Base-by-base conservation (phyloP, 345 rosid species). In the Acer saccharum region DNA sequence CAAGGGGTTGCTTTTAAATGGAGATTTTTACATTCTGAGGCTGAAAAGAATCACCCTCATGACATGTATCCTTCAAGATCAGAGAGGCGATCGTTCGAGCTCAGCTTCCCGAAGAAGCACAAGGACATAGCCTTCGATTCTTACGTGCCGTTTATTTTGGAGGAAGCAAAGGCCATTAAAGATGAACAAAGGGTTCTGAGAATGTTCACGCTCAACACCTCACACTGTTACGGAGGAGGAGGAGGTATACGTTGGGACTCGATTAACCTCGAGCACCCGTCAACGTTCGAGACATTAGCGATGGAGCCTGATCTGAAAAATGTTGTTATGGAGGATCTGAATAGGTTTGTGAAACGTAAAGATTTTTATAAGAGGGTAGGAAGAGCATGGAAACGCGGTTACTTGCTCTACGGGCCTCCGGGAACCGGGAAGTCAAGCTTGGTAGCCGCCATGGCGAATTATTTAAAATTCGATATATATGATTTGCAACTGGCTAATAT, bases 381-480 rank as follows among this genome's bases (percentile, higher is more conserved):
- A 6, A 85, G 83, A 69, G 89, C 94, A 3, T 92, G 97, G 94
- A 92, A 92, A 52, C 80, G 94, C 0, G 91, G 97, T n/a, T 91
- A 91, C 81, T 78, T 91, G 77, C 68, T 91, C 54, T 90, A 90
- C 64, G 94, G 97, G n/a, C 97, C 94, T 52, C 97, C 97, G 0
- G 97, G 94, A 0, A 90, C 97, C 0, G 97, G 97, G 3, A 89
- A 92, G 83, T 90, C 97, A 8, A 92, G 94, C 67, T 65, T 92
- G 81, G 88, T 92, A 46, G 94, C 97, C 0, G 94, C 97, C 44
- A 89, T 92, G 91, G 97, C 94, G 7, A 92, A 92, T 74, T 77
- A 90, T 63, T 80, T 90, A 2, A 90, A 86, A 77, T 89, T 89
- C 44, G 92, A 91, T 69, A 83, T 91, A 0, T 91, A 87, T 62